Evolutionary conservation across 331 rosid species (phyloP), one percentile per base, ranked within the genome.

Genomic region (Acacia pycnantha): DNA sequence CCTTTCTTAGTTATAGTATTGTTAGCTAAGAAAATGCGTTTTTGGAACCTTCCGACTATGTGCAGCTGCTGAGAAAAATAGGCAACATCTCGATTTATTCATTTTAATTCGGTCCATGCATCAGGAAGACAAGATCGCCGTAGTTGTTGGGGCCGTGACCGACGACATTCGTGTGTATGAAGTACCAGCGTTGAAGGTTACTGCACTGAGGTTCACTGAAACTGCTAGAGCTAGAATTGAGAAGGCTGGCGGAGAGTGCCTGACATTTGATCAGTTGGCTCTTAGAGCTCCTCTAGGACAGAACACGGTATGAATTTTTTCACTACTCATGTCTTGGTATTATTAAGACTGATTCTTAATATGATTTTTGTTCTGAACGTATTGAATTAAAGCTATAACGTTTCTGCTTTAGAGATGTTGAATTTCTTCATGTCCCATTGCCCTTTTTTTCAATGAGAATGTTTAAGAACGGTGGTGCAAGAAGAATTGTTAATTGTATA

Each of bases 191-290:
- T 31, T 71, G 76, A 71, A 71, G 76, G 76, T 71, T 40, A 71
- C 58, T 71, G 76, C 76, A 6, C 22, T 71, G 58, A 71, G 58
- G 76, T 71, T 71, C 40, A 71, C 76, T 24, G 76, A 71, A 71
- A 71, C 40, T 46, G 76, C 76, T 18, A 71, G 76, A 46, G 76
- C 76, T 46, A 44, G 76, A 24, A 71, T 71, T 46, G 76, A 71
- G 58, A 46, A 71, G 76, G 76, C 76, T 71, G 58, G 76, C n/a
- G 58, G 76, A 24, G 76, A 71, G 58, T 71, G 76, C 76, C 76
- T 46, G 40, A 46, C 76, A 13, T 71, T 71, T 71, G 58, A 71
- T 46, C 76, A 71, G 40, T 6, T 71, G 76, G 58, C 76, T 71
- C 76, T 71, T 14, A 71, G 76, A 43, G 76, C 76, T 44, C 76